Percentiles rank a stretch among this genome's conserved stretches.
Conservation (phyloP, 164 flowering plant species). For the Liquidambar formosana region DNA sequence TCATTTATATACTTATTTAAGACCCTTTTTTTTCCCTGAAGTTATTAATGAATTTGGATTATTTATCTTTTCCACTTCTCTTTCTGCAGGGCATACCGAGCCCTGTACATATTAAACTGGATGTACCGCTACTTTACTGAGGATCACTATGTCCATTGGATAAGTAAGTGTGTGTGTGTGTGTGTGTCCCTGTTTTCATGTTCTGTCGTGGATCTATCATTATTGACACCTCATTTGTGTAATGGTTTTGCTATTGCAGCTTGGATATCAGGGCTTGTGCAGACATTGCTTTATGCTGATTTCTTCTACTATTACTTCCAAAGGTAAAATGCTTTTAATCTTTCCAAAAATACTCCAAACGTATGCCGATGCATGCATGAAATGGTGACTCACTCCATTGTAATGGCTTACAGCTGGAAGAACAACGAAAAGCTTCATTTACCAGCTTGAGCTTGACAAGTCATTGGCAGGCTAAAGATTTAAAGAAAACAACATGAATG, state of each 20-base stretch:
- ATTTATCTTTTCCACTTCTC: constrained; percentile 4
- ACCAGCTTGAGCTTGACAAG: constrained; percentile 51
- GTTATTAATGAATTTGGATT: too few relatives aligned
- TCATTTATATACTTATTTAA: too few relatives aligned
- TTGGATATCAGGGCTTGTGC: constrained; percentile 87
- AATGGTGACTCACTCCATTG: neutral
- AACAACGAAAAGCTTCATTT: constrained; percentile 73
- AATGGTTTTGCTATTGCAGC: constrained; percentile 48
- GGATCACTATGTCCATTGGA: constrained; percentile 84
- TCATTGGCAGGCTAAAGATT: constrained; percentile 1
- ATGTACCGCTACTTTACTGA: constrained; percentile 91
- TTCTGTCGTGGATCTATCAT: neutral
- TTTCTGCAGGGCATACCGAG: constrained; percentile 75
- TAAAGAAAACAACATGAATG: neutral
- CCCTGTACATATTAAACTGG: constrained; percentile 87
- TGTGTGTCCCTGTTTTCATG: neutral
- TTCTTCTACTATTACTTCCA: constrained; percentile 93
- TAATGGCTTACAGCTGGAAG: constrained; percentile 63
- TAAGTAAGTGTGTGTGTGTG: constrained; percentile 42
- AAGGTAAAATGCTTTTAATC: constrained; percentile 44
- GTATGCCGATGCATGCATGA: neutral
- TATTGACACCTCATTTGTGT: neutral
- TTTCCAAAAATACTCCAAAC: neutral
- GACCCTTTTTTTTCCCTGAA: too few relatives aligned
- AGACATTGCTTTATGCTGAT: constrained; percentile 89